phyloP scores from a whole-genome alignment of 192 early-diverging fungal genomes.

The Rhizoclosmatium globosum region DNA sequence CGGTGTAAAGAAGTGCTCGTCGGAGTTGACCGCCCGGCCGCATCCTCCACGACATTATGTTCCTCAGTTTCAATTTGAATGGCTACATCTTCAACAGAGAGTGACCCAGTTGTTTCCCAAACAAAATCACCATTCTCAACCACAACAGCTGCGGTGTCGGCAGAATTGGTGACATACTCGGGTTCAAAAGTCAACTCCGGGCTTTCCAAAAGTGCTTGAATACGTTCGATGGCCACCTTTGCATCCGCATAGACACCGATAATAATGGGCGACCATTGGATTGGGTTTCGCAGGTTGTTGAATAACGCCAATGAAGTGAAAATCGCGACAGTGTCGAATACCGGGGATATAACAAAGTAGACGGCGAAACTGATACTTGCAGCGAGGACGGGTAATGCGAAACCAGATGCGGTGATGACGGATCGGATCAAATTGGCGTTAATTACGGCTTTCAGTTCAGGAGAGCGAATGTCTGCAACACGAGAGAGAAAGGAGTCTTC shows the following conservation, averaged over 20 bases:
- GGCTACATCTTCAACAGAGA: conserved; percentile 12
- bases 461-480: conserved; percentile 60
- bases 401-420: conserved; percentile 54
- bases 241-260: conserved; percentile 54
- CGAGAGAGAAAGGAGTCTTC: conserved; percentile 71
- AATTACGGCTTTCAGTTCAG: conserved; percentile 48
- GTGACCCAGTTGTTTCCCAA: conserved; percentile 60
- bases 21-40: not conserved
- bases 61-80: not conserved
- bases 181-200: conserved; percentile 69
- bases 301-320: conserved; percentile 39
- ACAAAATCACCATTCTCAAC: conserved; percentile 68
- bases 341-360: conserved; percentile 46
- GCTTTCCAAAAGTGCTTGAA: conserved; percentile 61
- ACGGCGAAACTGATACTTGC: conserved; percentile 53
- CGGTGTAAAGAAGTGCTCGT: not conserved
- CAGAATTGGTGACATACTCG: not conserved
- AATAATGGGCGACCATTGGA: conserved; percentile 37
- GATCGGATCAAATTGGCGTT: conserved; percentile 43
- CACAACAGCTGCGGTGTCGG: conserved; percentile 52
- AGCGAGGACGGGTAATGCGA: conserved; percentile 57
- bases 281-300: conserved; percentile 37
- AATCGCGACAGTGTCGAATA: conserved; percentile 28
- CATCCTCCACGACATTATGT: not conserved
- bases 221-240: conserved; percentile 54